Evolutionary conservation across 2,329 filamentous ascomycete species (phyloP), one percentile per base, ranked within the genome.

Genomic region (Cladosporium cucumerinum): DNA sequence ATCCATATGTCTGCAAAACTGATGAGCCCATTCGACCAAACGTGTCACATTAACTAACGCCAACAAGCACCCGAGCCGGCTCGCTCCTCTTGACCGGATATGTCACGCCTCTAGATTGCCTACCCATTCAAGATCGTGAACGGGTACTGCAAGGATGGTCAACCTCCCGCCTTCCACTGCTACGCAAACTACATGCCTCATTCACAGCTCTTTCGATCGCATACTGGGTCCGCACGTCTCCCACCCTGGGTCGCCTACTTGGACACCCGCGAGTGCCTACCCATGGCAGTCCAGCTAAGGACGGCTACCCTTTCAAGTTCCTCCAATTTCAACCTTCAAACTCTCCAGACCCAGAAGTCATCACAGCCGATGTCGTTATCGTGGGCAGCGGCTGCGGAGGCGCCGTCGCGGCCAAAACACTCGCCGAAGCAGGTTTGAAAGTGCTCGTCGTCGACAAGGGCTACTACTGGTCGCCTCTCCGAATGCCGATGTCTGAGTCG

Each of bases 331-430:
- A 85, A 0, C 80, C 81, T 0, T 43, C 70, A 5, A 25, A 62
- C 1, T 48, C 60, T 12, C 39, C 66, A 25, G 73, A 81, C 5
- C 80, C 86, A 0, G 86, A 88, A 67, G 82, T 83, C 3, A 79
- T 96, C 46, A 86, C 92, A 62, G 89, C 90, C 0, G 94, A 97
- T 75, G 87, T 96, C 0, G 86, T 96, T 48, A 87, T 97, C 65
- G 84, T 97, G 23, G 93, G 93, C 2, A 95, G 91, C 43, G 93
- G 93, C 30, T 96, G 91, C 71, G 93, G 93, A 67, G 93, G 91
- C 48, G 91, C 84, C 11, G 92, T 97, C 0, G 86, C 85, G 39
- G 93, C 93, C 26, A 93, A 93, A 76, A 89, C 91, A 59, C 80
- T 97, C 1, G 86, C 93, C 11, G 88, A 93, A 76, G 90, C 89